Evolutionary conservation across 169 alveolate genomes (phyloP).

Genomic region (Blepharisma undulans): DNA sequence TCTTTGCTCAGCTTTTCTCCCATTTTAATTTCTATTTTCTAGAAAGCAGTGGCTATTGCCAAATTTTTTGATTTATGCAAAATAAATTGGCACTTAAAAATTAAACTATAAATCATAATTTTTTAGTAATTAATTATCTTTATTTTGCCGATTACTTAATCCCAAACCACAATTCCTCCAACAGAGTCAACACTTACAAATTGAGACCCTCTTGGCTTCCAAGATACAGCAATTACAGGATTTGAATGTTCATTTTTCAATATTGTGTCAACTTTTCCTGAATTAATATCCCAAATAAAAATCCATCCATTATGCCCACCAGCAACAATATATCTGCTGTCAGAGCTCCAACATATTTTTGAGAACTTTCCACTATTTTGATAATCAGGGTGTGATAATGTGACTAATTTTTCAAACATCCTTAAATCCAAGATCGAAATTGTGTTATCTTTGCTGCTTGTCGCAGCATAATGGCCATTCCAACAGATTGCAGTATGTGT

Average conservation of each 20-base stretch:
- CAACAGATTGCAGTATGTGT: not conserved
- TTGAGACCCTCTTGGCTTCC: slow-evolving; percentile 25
- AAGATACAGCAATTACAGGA: slow-evolving; percentile 36
- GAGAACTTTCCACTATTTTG: not conserved
- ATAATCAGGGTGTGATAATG: not conserved
- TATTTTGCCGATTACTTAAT: not conserved
- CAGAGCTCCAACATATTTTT: slow-evolving; percentile 36
- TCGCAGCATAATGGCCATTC: slow-evolving; percentile 7
- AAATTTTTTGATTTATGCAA: too few relatives aligned
- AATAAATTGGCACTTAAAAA: too few relatives aligned
- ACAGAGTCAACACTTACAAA: slow-evolving; percentile 21
- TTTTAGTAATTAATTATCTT: too few relatives aligned
- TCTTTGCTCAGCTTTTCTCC: not conserved
- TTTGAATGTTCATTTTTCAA: not conserved
- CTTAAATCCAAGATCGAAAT: not conserved
- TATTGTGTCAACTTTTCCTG: not conserved
- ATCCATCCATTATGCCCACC: slow-evolving; percentile 20
- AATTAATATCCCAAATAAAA: slow-evolving; percentile 13
- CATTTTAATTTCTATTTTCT: not conserved
- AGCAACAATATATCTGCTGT: not conserved
- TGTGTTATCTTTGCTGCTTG: not conserved
- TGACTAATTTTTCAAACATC: not conserved
- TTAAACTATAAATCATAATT: too few relatives aligned
- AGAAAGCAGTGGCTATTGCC: not conserved
- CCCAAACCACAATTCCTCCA: slow-evolving; percentile 16